Evolutionary conservation across 192 early-diverging fungal species (phyloP).

Genomic region (Coemansia aciculifera): DNA sequence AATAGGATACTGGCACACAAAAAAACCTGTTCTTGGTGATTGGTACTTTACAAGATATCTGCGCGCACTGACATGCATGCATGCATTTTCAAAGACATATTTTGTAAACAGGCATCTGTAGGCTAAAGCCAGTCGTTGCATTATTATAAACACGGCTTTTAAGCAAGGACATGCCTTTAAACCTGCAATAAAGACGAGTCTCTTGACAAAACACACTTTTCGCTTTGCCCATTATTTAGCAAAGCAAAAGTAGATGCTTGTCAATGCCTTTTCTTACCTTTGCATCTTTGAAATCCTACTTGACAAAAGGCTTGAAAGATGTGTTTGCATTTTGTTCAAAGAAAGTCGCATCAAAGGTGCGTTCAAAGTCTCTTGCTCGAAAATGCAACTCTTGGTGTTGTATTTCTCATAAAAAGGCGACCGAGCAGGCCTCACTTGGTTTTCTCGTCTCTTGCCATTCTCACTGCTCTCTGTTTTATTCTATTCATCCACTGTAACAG

Average conservation of each 20-base stretch:
- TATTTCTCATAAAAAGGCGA: background rate
- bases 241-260: background rate
- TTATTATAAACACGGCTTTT: background rate
- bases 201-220: constrained; percentile 1
- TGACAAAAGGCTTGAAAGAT: background rate
- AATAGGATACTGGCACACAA: background rate
- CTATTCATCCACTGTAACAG: background rate
- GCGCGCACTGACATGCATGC: background rate
- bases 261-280: background rate
- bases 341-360: background rate
- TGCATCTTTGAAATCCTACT: background rate
- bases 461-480: background rate
- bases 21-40: background rate
- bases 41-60: background rate
- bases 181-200: background rate
- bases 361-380: background rate
- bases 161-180: background rate
- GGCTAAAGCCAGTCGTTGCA: background rate
- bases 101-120: too few relatives aligned
- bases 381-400: background rate
- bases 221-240: background rate
- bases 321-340: background rate
- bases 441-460: background rate
- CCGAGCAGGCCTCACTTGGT: background rate
- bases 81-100: background rate